phyloP scores from a whole-genome alignment of 345 rosid species.

The Citrus sinensis region DVS_A1.0 CM039163.1:47464501-47465000 shows the following conservation, averaged over 20 bases:
- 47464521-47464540: background rate
- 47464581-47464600: background rate
- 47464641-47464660: constrained; percentile 7
- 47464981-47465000: constrained; percentile 27
- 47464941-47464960: constrained; percentile 2
- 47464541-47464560: background rate
- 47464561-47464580: background rate
- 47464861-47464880: constrained; percentile 37
- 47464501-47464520: background rate
- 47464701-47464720: constrained; percentile 48
- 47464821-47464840: constrained; percentile 43
- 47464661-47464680: constrained; percentile 18
- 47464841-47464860: constrained; percentile 47
- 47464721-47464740: constrained; percentile 44
- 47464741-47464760: constrained; percentile 48
- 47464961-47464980: constrained; percentile 12
- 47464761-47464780: constrained; percentile 42
- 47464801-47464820: constrained; percentile 28
- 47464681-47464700: constrained; percentile 56
- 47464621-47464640: background rate
- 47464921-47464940: background rate
- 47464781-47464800: constrained; percentile 47
- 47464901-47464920: background rate
- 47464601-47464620: background rate
- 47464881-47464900: constrained; percentile 52